A percentile compares a stretch with the other conserved stretches of the same genome.
Evolutionary conservation across 768 basidiomycete species (phyloP).

Genomic region (Suillus luteus): DNA sequence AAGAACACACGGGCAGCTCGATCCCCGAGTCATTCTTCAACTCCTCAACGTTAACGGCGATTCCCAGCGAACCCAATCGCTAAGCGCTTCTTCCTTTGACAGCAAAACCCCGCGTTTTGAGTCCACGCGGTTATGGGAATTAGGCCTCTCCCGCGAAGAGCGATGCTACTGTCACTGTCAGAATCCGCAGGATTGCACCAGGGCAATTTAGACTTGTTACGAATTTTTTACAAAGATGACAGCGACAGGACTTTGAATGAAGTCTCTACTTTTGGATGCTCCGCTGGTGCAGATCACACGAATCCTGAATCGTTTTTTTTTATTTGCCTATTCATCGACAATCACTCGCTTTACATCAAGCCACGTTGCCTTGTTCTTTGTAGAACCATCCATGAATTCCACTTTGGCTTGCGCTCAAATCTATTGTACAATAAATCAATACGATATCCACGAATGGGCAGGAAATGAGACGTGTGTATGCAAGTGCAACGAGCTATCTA

Average conservation of each 20-base stretch:
- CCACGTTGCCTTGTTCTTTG: neutral
- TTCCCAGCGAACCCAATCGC: neutral
- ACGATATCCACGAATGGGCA: slow-evolving; percentile 28
- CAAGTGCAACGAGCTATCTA: slow-evolving; percentile 27
- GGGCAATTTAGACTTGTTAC: slow-evolving; percentile 3
- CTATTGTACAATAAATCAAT: slow-evolving; percentile 41
- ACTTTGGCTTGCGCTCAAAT: slow-evolving; percentile 12
- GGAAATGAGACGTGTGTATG: slow-evolving; percentile 28
- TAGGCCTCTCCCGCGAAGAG: slow-evolving; percentile 6
- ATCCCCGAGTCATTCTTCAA: neutral
- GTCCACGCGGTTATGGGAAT: neutral
- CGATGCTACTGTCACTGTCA: slow-evolving; percentile 5
- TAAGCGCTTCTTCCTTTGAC: neutral
- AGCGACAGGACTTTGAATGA: neutral
- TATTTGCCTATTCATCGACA: neutral
- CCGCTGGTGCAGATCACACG: neutral
- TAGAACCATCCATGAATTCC: slow-evolving; percentile 26
- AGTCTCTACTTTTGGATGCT: neutral
- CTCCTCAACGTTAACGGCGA: neutral
- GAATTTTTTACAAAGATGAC: neutral
- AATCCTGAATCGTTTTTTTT: too few species aligned
- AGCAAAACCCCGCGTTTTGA: slow-evolving; percentile 3
- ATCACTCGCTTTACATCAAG: neutral
- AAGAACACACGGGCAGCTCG: too few species aligned
- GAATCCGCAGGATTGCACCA: too few species aligned